Conservation (phyloP, 2,329 filamentous ascomycete genomes). For the Aspergillus aculeatinus region DNA sequence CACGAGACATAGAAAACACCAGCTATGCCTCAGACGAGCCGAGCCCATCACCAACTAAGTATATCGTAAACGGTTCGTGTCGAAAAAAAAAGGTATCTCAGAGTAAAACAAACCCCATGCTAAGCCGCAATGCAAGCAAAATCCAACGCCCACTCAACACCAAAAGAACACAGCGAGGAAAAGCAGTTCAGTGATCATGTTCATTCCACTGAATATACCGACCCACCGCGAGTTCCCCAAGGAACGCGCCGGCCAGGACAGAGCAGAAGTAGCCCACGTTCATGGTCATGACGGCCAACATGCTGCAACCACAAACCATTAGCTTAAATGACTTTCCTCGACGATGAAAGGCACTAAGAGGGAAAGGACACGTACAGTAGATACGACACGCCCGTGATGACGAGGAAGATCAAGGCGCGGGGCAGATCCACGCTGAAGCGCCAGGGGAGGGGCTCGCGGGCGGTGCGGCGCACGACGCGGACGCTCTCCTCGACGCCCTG, state of each 20-base stretch:
- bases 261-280: constrained; percentile 84
- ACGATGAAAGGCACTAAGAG: too few relatives aligned
- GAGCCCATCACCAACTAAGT: too few relatives aligned
- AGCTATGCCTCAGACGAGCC: too few relatives aligned
- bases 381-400: constrained; percentile 76
- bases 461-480: constrained; percentile 64
- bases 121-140: too few relatives aligned
- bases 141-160: background rate
- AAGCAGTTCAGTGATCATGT: constrained; percentile 23
- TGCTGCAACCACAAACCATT: constrained; percentile 52
- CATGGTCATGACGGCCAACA: constrained; percentile 89
- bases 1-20: too few relatives aligned
- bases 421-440: constrained; percentile 76
- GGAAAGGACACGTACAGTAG: constrained; percentile 66
- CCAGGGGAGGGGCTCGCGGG: constrained; percentile 64
- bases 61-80: too few relatives aligned
- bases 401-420: constrained; percentile 67
- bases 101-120: too few relatives aligned
- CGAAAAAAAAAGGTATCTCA: too few relatives aligned
- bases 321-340: background rate
- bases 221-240: constrained; percentile 81
- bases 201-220: constrained; percentile 57
- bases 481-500: constrained; percentile 82
- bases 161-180: background rate
- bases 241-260: constrained; percentile 73